Percentiles rank a stretch among this genome's conserved stretches.
phyloP scores from a whole-genome alignment of 2,329 filamentous ascomycete genomes.

The Fonsecaea pedrosoi region DNA sequence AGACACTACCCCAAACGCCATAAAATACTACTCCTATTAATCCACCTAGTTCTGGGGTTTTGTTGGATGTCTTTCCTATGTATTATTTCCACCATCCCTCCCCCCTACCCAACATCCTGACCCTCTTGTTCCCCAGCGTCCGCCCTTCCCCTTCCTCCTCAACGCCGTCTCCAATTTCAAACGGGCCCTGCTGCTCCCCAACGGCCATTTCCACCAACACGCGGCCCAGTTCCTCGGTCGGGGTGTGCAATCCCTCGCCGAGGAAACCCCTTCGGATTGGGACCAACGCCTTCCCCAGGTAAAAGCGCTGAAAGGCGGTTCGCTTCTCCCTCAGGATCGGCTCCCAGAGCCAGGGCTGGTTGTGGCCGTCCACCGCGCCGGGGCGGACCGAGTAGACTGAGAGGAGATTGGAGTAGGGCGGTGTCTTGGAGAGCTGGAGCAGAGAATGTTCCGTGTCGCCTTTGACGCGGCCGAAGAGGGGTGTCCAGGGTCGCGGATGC shows the following conservation, averaged over 20 bases:
- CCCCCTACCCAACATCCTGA: constrained; percentile 28
- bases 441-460: constrained; percentile 69
- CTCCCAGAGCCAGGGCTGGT: constrained; percentile 50
- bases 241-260: constrained; percentile 20
- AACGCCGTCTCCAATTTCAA: constrained; percentile 21
- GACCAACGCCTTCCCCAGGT: constrained; percentile 38
- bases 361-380: constrained; percentile 61
- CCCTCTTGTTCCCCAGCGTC: constrained; percentile 26
- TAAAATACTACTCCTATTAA: not conserved
- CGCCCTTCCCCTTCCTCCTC: constrained; percentile 25
- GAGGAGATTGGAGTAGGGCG: constrained; percentile 55
- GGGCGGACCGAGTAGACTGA: constrained; percentile 66
- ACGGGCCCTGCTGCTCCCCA: constrained; percentile 45
- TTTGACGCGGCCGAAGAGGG: constrained; percentile 69
- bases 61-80: not conserved
- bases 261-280: constrained; percentile 18
- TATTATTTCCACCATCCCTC: constrained; percentile 8
- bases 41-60: not conserved
- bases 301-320: constrained; percentile 42
- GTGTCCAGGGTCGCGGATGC: constrained; percentile 61
- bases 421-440: constrained; percentile 56
- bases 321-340: constrained; percentile 39
- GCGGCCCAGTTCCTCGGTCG: constrained; percentile 56
- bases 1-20: not conserved
- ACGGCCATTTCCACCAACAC: constrained; percentile 58